Conservation (phyloP, 768 basidiomycete species). For the Psilocybe sp. region DNA sequence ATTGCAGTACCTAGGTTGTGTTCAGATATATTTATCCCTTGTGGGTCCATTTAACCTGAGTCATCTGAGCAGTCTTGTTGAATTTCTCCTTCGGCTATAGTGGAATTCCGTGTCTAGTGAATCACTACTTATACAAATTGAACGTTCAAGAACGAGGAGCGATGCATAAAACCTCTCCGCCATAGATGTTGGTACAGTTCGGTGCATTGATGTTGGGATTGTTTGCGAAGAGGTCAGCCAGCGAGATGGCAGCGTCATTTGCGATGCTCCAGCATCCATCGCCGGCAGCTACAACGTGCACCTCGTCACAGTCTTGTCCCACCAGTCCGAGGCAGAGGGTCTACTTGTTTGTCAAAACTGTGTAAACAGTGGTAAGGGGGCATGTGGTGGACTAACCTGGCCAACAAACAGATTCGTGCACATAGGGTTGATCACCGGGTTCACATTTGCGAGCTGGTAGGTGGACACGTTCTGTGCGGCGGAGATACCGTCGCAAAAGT, state of each 20-base stretch:
- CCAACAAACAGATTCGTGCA: slow-evolving; percentile 56
- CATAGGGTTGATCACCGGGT: slow-evolving; percentile 23
- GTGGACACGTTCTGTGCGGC: slow-evolving; percentile 43
- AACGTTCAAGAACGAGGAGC: too few species aligned
- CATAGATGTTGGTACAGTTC: slow-evolving; percentile 52
- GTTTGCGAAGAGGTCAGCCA: slow-evolving; percentile 47
- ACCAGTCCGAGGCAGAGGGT: slow-evolving; percentile 51
- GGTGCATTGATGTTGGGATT: slow-evolving; percentile 55
- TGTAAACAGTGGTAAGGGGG: neutral
- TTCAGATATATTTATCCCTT: too few species aligned
- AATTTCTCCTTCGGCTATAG: too few species aligned
- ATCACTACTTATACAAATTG: too few species aligned
- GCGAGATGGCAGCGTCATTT: slow-evolving; percentile 33
- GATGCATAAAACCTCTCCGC: slow-evolving; percentile 42
- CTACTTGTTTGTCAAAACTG: slow-evolving; percentile 18
- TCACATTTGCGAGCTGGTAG: slow-evolving; percentile 40
- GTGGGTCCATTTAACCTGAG: too few species aligned
- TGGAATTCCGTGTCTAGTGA: too few species aligned
- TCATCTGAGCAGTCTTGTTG: too few species aligned
- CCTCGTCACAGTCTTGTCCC: slow-evolving; percentile 53
- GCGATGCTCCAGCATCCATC: slow-evolving; percentile 49
- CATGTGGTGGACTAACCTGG: slow-evolving; percentile 30
- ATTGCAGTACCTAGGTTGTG: too few species aligned
- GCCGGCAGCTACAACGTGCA: slow-evolving; percentile 39
- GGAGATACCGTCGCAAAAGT: slow-evolving; percentile 58